Evolutionary conservation across 163 green algal genomes (phyloP).

Genomic region (Chloromonas sp.): DNA sequence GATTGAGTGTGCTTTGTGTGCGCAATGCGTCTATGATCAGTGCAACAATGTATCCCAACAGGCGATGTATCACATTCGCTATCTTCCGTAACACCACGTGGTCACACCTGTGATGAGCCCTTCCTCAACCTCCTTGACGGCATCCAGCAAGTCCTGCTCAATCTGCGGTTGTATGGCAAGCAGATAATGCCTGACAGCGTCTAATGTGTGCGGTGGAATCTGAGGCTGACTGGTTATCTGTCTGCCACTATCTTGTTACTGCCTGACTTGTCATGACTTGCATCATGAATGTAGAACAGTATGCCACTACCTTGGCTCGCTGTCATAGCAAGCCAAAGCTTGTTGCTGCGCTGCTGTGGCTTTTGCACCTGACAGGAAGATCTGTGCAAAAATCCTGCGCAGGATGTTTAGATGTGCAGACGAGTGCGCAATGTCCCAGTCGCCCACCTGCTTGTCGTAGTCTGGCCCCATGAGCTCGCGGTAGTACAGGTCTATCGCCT

Average conservation of each 20-base stretch:
- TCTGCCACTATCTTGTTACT: neutral
- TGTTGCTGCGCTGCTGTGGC: neutral
- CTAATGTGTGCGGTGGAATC: neutral
- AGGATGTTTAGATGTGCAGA: neutral
- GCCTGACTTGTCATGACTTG: neutral
- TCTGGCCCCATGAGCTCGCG: conserved; percentile 35
- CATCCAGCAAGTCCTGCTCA: conserved; percentile 36
- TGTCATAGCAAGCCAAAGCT: neutral
- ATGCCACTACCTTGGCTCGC: neutral
- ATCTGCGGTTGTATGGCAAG: conserved; percentile 10
- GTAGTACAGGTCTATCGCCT: conserved; percentile 37
- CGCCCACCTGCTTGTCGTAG: conserved; percentile 34
- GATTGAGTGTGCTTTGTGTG: neutral
- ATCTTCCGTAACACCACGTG: too few relatives aligned
- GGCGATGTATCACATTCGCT: too few relatives aligned
- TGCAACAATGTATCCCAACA: neutral
- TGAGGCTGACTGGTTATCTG: neutral
- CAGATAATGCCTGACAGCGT: neutral
- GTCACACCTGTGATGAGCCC: conserved; percentile 36
- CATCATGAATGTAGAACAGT: neutral
- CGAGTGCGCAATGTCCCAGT: neutral
- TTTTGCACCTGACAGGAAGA: neutral
- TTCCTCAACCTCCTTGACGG: conserved; percentile 38
- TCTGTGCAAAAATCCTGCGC: neutral
- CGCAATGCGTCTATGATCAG: neutral